phyloP scores from a whole-genome alignment of 139 green algal species.

The Asterochloris erici region DNA sequence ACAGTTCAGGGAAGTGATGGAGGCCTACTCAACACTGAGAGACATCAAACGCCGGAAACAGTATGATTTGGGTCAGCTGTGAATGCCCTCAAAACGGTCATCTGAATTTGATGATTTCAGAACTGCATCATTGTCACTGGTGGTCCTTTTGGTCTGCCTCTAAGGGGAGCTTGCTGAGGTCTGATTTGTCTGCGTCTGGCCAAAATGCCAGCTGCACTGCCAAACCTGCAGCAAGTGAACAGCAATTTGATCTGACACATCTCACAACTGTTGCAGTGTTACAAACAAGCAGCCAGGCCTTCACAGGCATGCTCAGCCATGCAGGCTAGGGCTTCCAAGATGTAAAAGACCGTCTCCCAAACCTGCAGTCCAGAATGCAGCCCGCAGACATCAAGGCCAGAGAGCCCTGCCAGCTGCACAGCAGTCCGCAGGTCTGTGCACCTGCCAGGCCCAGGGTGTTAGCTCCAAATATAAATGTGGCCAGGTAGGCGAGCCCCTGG shows the following conservation, averaged over 20 bases:
- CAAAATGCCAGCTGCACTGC: slow-evolving; percentile 1
- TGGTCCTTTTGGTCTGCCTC: too few relatives aligned
- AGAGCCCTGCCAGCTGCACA: not conserved
- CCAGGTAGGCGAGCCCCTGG: slow-evolving; percentile 44
- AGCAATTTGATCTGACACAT: not conserved
- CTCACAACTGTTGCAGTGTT: not conserved
- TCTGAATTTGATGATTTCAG: too few relatives aligned
- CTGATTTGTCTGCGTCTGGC: not conserved
- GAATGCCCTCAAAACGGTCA: not conserved
- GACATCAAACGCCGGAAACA: not conserved
- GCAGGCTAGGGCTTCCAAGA: not conserved
- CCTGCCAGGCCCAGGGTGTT: slow-evolving; percentile 46
- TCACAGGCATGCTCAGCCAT: not conserved
- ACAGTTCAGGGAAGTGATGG: not conserved
- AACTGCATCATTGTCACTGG: too few relatives aligned
- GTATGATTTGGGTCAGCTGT: not conserved
- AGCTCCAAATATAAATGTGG: slow-evolving; percentile 57
- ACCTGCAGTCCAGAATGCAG: not conserved
- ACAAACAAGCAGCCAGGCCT: not conserved
- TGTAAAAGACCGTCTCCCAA: not conserved
- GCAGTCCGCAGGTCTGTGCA: not conserved
- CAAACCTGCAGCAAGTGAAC: not conserved
- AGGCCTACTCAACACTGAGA: not conserved
- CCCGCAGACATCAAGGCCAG: not conserved
- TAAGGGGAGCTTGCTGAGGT: too few relatives aligned